Conservation (phyloP, 2,329 filamentous ascomycete genomes). For the Aspergillus niger region DNA sequence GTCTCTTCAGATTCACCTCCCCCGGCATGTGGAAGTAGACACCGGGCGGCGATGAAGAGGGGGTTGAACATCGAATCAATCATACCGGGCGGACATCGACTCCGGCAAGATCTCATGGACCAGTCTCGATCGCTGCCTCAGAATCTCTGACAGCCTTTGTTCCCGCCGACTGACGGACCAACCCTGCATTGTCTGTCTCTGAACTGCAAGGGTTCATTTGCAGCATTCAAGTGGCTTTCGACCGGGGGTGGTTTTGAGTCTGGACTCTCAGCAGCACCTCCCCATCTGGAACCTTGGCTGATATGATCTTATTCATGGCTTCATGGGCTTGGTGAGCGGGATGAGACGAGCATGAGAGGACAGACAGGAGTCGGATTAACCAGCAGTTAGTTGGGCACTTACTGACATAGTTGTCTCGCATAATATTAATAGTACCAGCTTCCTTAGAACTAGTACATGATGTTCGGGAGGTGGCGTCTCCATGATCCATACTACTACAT, state of each 20-base stretch:
- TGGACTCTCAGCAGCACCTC: background rate
- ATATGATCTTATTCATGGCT: background rate
- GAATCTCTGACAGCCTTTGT: background rate
- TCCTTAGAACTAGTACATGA: conserved; percentile 2
- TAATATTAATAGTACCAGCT: background rate
- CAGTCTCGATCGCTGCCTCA: background rate
- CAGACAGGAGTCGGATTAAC: background rate
- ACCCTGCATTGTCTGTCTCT: conserved; percentile 7
- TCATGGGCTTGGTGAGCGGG: background rate
- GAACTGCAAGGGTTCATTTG: conserved; percentile 8
- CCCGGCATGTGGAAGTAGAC: background rate
- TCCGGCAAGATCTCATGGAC: background rate
- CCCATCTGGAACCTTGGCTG: background rate
- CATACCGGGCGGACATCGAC: background rate
- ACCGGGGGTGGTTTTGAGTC: background rate
- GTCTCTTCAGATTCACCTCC: background rate
- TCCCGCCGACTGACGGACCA: background rate
- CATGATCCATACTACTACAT: background rate
- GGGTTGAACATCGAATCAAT: background rate
- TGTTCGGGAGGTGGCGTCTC: conserved; percentile 1
- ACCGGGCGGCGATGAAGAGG: background rate
- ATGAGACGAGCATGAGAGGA: background rate
- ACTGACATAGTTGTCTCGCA: background rate
- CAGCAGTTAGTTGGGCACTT: conserved; percentile 1
- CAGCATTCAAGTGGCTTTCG: conserved; percentile 7